Evolutionary conservation across 176 grass and related monocot genomes (phyloP), one percentile per base, ranked within the genome.

Genomic region (Sorghum bicolor): DNA sequence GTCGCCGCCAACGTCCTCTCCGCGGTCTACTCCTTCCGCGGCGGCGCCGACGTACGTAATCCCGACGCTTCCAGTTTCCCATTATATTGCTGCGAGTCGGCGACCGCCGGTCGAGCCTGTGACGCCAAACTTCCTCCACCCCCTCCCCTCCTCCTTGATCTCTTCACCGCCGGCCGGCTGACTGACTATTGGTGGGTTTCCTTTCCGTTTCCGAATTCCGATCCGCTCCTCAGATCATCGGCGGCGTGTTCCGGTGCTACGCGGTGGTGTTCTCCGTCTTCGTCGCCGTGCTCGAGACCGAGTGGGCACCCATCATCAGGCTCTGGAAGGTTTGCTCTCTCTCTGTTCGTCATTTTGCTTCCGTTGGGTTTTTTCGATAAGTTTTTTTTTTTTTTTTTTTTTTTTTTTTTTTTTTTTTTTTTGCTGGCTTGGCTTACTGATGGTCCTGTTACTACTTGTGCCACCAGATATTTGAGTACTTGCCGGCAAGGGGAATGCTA

Each of bases 191-290:
- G n/a, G n/a, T n/a, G n/a, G n/a, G n/a, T n/a, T n/a, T n/a, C n/a
- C n/a, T n/a, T n/a, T n/a, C n/a, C n/a, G n/a, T n/a, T n/a, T n/a
- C n/a, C n/a, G n/a, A n/a, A n/a, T n/a, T n/a, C n/a, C n/a, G n/a
- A n/a, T n/a, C n/a, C n/a, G n/a, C n/a, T 19, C 16, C 38, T 19
- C 81, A 98, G 96, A 95, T 98, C 62, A 90, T 95, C 41, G 96
- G 96, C 10, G 93, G 89, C 7, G 83, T 98, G 44, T 93, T 98
- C 70, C 90, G 93, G 31, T 98, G 96, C 84, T 98, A 98, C 73
- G 93, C 91, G 32, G 93, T 93, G 43, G 41, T 90, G n/a, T 87
- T 98, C 77, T 78, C 93, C 17, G 76, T 98, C 10, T 94, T 98
- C 48, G 93, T 95, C 8, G 87, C 64, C 29, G 87, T 93, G 19